phyloP scores from a whole-genome alignment of 2,329 filamentous ascomycete species.

The Aureobasidium leucospermi region DNA sequence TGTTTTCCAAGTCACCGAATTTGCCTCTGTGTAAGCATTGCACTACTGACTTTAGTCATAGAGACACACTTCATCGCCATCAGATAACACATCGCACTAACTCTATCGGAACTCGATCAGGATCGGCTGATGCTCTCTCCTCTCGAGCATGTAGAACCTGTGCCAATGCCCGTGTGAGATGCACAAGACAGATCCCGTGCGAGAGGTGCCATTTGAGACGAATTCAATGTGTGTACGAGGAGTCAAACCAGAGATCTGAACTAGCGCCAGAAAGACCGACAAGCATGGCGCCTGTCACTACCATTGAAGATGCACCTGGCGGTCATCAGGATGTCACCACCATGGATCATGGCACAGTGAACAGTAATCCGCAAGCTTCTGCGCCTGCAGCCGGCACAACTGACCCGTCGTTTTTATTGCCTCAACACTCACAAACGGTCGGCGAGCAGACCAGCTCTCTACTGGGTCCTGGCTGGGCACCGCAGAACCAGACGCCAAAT shows the following conservation, averaged over 20 bases:
- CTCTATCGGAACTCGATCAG: neutral
- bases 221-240: neutral
- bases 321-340: neutral
- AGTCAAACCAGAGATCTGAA: neutral
- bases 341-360: neutral
- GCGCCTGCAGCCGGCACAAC: neutral
- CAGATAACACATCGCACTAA: neutral
- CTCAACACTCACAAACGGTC: neutral
- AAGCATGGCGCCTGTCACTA: neutral
- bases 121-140: neutral
- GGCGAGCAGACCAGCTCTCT: neutral
- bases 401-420: neutral
- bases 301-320: neutral
- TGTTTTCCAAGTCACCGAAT: too few species aligned
- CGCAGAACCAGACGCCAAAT: neutral
- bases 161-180: slow-evolving; percentile 6
- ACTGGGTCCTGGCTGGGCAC: neutral
- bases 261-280: neutral
- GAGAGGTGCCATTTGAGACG: neutral
- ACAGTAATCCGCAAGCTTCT: neutral
- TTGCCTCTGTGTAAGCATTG: too few species aligned
- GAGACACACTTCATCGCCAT: slow-evolving; percentile 2
- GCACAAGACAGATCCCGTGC: neutral
- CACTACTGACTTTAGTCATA: neutral
- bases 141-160: neutral